Conservation (phyloP, 306 rosid genomes). For the Quercus glauca region DNA sequence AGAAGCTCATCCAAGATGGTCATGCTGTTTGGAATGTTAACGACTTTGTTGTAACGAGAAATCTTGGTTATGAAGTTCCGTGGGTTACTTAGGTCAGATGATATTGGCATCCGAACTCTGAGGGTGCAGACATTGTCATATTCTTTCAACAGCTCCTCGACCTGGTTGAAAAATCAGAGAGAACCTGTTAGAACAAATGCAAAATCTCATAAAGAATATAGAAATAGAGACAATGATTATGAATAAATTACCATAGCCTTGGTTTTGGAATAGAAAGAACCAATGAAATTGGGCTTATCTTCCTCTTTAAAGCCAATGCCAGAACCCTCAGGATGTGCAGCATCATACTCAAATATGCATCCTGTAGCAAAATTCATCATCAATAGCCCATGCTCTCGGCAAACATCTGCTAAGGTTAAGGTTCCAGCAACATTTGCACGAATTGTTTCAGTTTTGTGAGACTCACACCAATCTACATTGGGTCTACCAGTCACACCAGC, state of each 20-base stretch:
- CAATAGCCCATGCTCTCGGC: conserved; percentile 76
- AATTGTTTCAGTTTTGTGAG: conserved; percentile 74
- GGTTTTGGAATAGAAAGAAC: conserved; percentile 89
- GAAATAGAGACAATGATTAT: background rate
- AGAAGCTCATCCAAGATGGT: conserved; percentile 85
- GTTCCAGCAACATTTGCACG: conserved; percentile 79
- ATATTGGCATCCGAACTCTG: conserved; percentile 86
- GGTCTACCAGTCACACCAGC: conserved; percentile 92
- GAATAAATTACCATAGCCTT: conserved; percentile 72
- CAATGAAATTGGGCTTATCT: conserved; percentile 74
- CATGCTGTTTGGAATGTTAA: conserved; percentile 91
- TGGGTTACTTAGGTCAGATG: conserved; percentile 81
- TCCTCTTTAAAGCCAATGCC: conserved; percentile 89
- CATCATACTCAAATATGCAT: conserved; percentile 82
- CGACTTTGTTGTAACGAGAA: conserved; percentile 79
- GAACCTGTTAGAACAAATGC: background rate
- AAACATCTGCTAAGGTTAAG: conserved; percentile 80
- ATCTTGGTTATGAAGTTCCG: conserved; percentile 92
- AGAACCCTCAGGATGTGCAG: conserved; percentile 79
- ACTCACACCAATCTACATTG: conserved; percentile 88
- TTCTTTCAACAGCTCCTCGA: conserved; percentile 82
- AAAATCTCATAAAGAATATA: background rate
- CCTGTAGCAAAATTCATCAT: conserved; percentile 84
- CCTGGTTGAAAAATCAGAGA: conserved; percentile 38
- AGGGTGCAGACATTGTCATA: conserved; percentile 91